A percentile compares a stretch with the other conserved stretches of the same genome.
These are phyloP conservation scores for Escovopsis sp. DNA, from an alignment of 2,329 filamentous ascomycete species.

Conservation along the genomic window DNA sequence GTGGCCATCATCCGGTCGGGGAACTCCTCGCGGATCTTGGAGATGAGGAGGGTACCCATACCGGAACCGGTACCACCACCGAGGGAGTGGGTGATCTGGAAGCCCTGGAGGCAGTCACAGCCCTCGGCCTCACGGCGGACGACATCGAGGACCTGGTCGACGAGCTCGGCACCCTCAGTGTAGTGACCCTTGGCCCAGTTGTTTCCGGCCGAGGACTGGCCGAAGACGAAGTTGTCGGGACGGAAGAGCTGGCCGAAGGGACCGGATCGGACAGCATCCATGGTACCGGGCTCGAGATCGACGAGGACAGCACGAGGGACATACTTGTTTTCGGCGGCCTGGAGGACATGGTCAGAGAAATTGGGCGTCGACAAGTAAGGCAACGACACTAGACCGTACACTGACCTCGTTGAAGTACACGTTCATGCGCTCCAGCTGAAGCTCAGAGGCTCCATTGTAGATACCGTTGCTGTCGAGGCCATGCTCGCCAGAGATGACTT, in stretches of 20 bases:
- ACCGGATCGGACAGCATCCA: constrained; percentile 96
- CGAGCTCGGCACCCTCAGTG: constrained; percentile 97
- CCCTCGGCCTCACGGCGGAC: constrained; percentile 97
- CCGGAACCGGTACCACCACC: constrained; percentile 99
- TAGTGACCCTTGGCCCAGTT: constrained; percentile 99
- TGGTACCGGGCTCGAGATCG: constrained; percentile 98
- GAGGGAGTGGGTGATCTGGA: constrained; percentile 99
- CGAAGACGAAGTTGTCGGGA: constrained; percentile 99
- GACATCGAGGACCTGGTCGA: constrained; percentile 95
- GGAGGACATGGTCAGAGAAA: constrained; percentile 3
- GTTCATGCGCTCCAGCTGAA: constrained; percentile 99
- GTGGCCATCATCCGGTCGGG: constrained; percentile 99
- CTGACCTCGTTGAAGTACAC: constrained; percentile 83
- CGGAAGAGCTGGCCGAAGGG: constrained; percentile 99
- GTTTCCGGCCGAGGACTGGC: constrained; percentile 99
- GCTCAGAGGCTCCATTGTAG: constrained; percentile 97
- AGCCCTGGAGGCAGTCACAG: constrained; percentile 98
- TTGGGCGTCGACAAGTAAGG: neutral
- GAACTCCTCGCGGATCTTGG: constrained; percentile 99
- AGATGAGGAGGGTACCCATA: constrained; percentile 99
- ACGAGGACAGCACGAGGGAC: constrained; percentile 98
- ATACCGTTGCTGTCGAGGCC: constrained; percentile 95
- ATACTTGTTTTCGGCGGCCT: constrained; percentile 98
- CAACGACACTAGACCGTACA: neutral
- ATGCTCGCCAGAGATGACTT: constrained; percentile 79